Evolutionary conservation across 1,139 yeast species (phyloP), one percentile per base, ranked within the genome.

Genomic region (Sporopachydermia cereana): DNA sequence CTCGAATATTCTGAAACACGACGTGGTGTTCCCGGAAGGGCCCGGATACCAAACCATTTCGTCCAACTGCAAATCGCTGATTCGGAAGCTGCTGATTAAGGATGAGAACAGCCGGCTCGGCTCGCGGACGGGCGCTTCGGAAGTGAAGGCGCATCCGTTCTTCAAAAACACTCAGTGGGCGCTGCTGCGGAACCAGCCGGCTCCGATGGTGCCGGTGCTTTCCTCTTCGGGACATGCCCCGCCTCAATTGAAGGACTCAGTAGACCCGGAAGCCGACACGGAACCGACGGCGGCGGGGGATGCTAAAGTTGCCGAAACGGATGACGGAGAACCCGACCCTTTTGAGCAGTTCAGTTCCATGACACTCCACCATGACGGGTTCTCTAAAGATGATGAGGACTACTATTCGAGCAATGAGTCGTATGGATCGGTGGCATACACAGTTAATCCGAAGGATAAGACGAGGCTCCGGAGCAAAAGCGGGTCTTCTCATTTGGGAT

Each of bases 121-220:
- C 1, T 84, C 95, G 14, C 79, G 82, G 50, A 78, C 89, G 41
- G 98, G 98, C 21, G 98, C 98, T 0, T 81, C 95, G 1, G 98
- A 91, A 57, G 77, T 91, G 46, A 91, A 91, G 58, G 78, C 76
- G 48, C 98, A 93, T 60, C 79, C 84, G 0, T 93, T 88, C 56
- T 91, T 91, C 69, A 89, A 88, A 58, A 82, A 71, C 55, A 80
- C 88, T 1, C 95, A 88, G 58, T 91, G 98, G 98, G 97, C 98
- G 0, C 67, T 91, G 50, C 68, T 91, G 50, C 73, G 98, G 53
- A 85, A 91, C 61, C 93, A 83, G 57, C 81, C 82, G 48, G 97
- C 98, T 1, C 98, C 98, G 12, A 82, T 91, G 79, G 79, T 91
- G 24, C 98, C 98, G 0, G 83, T 83, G 0, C 72, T 88, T 36